Evolutionary conservation across 306 rosid genomes (phyloP), one percentile per base, ranked within the genome.

Genomic region (Cucurbita maxima): DNA sequence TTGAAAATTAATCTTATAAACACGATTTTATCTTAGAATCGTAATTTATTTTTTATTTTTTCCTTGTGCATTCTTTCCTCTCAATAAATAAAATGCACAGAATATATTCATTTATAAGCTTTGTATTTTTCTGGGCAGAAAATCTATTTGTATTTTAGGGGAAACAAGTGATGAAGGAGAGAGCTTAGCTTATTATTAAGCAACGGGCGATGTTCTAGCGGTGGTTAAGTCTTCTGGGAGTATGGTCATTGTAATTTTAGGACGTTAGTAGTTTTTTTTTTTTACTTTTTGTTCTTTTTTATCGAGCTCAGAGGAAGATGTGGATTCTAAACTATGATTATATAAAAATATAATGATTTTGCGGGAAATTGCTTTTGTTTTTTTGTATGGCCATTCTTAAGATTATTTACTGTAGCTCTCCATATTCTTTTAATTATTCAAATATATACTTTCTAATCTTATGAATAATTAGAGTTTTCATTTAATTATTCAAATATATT

Each of bases 131-230:
- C 14, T 77, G 11, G 86, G 88, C 99, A 95, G 99, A 95, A 89
- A 95, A 74, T 86, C 67, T 95, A 95, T 88, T 41, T 88, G 88
- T 91, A 83, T 76, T 95, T 95, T 88, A 86, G 99, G 81, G 96
- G 97, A 75, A 40, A 86, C 68, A 89, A 86, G 86, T 95, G 71
- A 63, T 30, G 11, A 5, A n/a, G 19, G 20, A 13, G 91, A 94
- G 83, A 44, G 58, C 34, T 30, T 30, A 30, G 34, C 34, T 30
- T 30, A 66, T 66, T n/a, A 30, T 50, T 5, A 50, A 30, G 19
- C 74, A 15, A 50, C 47, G 5, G 47, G 58, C 10, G 45, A 30
- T 6, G 73, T 48, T 4, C 44, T 44, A 14, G 58, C 22, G 3
- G 73, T 22, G 2, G 25, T 25, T 25, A 25, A 45, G 14, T 47